Evolutionary conservation across 1,284 basidiomycete species (phyloP).

Genomic region (Trametes pubescens): DNA sequence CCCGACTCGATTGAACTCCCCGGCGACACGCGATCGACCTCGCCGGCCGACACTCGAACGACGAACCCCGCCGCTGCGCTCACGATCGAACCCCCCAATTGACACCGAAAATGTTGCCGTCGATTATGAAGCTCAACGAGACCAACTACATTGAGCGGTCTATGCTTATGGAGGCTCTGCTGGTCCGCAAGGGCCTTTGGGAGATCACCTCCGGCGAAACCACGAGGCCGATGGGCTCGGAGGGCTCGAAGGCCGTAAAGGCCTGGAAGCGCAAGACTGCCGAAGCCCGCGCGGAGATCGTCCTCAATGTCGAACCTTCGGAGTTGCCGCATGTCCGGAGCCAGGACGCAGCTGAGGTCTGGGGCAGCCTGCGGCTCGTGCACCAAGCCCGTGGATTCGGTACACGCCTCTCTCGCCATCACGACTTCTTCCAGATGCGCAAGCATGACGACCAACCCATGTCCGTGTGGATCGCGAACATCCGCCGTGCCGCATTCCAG

Average conservation of each 20-base stretch:
- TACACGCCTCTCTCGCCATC: slow-evolving; percentile 37
- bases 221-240: not conserved
- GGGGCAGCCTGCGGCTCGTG: slow-evolving; percentile 40
- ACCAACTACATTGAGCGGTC: not conserved
- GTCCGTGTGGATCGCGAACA: slow-evolving; percentile 41
- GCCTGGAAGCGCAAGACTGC: not conserved
- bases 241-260: not conserved
- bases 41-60: too few species aligned
- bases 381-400: slow-evolving; percentile 44
- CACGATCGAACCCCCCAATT: too few species aligned
- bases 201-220: not conserved
- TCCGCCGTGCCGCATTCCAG: not conserved
- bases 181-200: not conserved
- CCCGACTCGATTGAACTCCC: slow-evolving; percentile 1
- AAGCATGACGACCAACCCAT: slow-evolving; percentile 37
- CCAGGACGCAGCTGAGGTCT: slow-evolving; percentile 39
- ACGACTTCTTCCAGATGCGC: slow-evolving; percentile 38
- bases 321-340: not conserved
- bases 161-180: not conserved
- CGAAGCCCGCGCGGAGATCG: not conserved
- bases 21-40: too few species aligned
- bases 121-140: not conserved
- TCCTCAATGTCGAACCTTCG: not conserved
- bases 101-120: not conserved
- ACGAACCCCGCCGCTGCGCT: too few species aligned